Base-by-base conservation (phyloP, 768 basidiomycete species). In the Lentinula raphanica region DNA sequence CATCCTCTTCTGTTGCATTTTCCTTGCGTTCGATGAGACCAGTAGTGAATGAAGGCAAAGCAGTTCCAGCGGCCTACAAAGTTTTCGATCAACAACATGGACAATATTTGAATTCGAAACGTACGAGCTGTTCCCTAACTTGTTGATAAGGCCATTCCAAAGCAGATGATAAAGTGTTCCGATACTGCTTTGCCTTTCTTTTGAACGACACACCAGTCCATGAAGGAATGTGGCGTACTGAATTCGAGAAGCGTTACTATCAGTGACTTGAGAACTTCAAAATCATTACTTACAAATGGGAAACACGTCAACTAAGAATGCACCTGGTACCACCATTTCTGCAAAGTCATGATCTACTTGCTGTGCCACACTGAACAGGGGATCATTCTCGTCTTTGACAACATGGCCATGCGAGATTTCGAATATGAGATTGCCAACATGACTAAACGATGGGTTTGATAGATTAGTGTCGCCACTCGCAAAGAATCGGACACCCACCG, bases 31-130 rank as follows among this genome's bases (percentile, higher is more conserved):
- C 58, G 39, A 62, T 23, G 6, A 62, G 48, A 28, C 55, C 45
- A 13, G 63, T 58, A 17, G 55, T 51, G 46, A 63, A 63, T 4
- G 62, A 65, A 32, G 60, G 58, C 12, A 48, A 36, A 17, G 64
- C 63, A 51, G 48, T 58, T 28, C 64, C 64, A 23, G 48, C 54
- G 29, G 58, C 63, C 64, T 65, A 39, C 23, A 19, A 19, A 44
- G 44, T 15, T 56, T 19, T 19, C 28, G 5, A 12, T 53, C 50
- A n/a, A 12, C 49, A 50, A 0, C 13, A 35, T 32, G 19, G 9
- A 7, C 12, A 25, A 36, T 3, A 11, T 48, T 15, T 8, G 13
- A 23, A 23, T 19, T 25, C 3, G 2, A 25, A 19, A 55, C 58
- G 17, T 45, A 56, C 54, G 32, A 55, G 50, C 42, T 62, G 50